Conservation (phyloP, 495 filamentous ascomycete species). For the Trichoderma asperelloides region DNA sequence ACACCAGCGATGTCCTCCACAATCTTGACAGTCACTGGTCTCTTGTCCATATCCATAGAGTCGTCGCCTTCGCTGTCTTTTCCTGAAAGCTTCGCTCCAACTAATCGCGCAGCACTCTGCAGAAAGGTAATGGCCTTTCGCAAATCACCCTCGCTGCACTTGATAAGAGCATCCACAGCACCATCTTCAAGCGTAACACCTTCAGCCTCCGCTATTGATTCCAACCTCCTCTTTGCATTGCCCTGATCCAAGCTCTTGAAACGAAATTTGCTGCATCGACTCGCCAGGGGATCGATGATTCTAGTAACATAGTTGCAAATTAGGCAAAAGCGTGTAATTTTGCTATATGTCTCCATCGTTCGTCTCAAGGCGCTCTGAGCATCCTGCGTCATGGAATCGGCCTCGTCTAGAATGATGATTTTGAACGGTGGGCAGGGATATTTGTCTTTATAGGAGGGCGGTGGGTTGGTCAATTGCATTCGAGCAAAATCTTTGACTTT, state of each 20-base stretch:
- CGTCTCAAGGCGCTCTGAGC: conserved; percentile 85
- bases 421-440: conserved; percentile 98
- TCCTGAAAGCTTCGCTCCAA: conserved; percentile 46
- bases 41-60: conserved; percentile 47
- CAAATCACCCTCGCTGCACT: conserved; percentile 87
- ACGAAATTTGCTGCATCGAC: conserved; percentile 89
- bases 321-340: conserved; percentile 93
- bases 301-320: conserved; percentile 98
- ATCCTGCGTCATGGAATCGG: conserved; percentile 98
- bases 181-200: conserved; percentile 65
- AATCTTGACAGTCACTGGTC: conserved; percentile 59
- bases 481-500: conserved; percentile 98
- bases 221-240: conserved; percentile 63
- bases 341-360: conserved; percentile 96
- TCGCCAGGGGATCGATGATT: conserved; percentile 93
- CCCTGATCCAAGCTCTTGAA: conserved; percentile 91
- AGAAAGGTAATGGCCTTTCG: conserved; percentile 93
- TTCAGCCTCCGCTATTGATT: conserved; percentile 73
- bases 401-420: conserved; percentile 95
- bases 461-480: conserved; percentile 78
- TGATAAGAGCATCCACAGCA: conserved; percentile 72
- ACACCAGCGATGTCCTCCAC: conserved; percentile 96
- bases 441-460: conserved; percentile 49
- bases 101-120: conserved; percentile 78
- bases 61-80: conserved; percentile 37